Percentiles rank a stretch among this genome's conserved stretches.
Evolutionary conservation across 1,284 basidiomycete genomes (phyloP).

Genomic region (Calocybe gambosa): DNA sequence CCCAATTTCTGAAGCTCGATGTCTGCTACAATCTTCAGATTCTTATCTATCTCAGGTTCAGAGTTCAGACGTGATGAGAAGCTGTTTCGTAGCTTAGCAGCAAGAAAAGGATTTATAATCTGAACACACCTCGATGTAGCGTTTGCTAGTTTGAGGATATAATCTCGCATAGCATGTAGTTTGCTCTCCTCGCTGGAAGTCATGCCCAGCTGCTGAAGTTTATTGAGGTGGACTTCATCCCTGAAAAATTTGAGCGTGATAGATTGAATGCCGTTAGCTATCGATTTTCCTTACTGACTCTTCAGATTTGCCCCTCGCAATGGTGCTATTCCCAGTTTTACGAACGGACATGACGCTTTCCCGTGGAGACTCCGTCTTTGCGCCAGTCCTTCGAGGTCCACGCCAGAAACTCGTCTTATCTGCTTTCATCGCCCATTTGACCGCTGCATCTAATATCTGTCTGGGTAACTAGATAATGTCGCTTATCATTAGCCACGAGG

Average conservation of each 20-base stretch:
- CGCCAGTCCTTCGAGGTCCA: constrained; percentile 36
- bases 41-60: constrained; percentile 58
- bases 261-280: not conserved
- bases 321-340: constrained; percentile 37
- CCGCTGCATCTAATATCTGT: constrained; percentile 79
- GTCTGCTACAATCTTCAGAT: constrained; percentile 59
- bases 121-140: constrained; percentile 40
- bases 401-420: constrained; percentile 77
- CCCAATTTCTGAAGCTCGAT: constrained; percentile 78
- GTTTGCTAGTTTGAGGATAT: constrained; percentile 79
- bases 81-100: constrained; percentile 30
- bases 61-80: constrained; percentile 56
- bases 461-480: constrained; percentile 60
- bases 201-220: constrained; percentile 81
- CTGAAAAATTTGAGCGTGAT: constrained; percentile 32
- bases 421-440: constrained; percentile 82
- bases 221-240: constrained; percentile 68
- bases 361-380: constrained; percentile 59
- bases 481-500: constrained; percentile 7
- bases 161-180: constrained; percentile 79
- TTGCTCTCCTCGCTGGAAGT: constrained; percentile 74
- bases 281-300: constrained; percentile 46
- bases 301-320: constrained; percentile 57
- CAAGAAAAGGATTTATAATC: not conserved
- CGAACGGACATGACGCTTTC: constrained; percentile 63